Percentiles rank a stretch among this genome's conserved stretches.
phyloP scores from a whole-genome alignment of 345 rosid genomes.

The Capsella bursapastoris region DNA sequence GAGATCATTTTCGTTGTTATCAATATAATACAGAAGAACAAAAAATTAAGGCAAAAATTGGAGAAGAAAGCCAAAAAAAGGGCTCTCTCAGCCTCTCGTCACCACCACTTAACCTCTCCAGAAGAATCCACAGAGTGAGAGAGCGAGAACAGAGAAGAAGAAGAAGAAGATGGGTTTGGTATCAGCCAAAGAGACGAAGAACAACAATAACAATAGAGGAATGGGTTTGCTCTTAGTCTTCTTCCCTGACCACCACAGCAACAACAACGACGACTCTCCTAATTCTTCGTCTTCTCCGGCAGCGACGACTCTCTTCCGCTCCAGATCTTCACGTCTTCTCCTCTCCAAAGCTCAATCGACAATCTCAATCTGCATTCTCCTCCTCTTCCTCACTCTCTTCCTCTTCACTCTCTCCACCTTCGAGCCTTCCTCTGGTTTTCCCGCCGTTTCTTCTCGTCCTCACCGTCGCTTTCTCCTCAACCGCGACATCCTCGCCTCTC shows the following conservation, averaged over 20 bases:
- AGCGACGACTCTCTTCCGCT: slow-evolving; percentile 48
- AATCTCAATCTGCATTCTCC: slow-evolving; percentile 74
- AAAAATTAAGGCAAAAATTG: neutral
- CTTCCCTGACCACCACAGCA: slow-evolving; percentile 60
- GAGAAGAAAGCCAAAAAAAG: slow-evolving; percentile 14
- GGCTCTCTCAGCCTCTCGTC: slow-evolving; percentile 13
- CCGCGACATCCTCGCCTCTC: slow-evolving; percentile 28
- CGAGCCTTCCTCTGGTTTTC: slow-evolving; percentile 56
- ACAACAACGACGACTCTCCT: slow-evolving; percentile 13
- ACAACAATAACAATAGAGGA: slow-evolving; percentile 39
- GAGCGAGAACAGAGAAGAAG: neutral
- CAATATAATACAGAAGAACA: neutral
- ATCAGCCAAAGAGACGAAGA: slow-evolving; percentile 39
- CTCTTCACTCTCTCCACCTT: slow-evolving; percentile 91
- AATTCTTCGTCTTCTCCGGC: slow-evolving; percentile 33
- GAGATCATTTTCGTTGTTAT: neutral
- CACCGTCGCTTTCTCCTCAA: slow-evolving; percentile 46
- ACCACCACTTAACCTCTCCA: neutral
- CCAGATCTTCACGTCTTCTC: slow-evolving; percentile 50
- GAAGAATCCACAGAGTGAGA: slow-evolving; percentile 4
- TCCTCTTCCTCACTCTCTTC: slow-evolving; percentile 71
- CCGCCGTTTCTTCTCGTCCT: slow-evolving; percentile 32
- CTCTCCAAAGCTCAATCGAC: slow-evolving; percentile 80
- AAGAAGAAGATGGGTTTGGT: slow-evolving; percentile 37
- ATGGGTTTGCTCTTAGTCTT: slow-evolving; percentile 80